These are phyloP conservation scores for Colletotrichum salicis DNA, from an alignment of 2,329 filamentous ascomycete species.

Conservation along the genomic window DNA sequence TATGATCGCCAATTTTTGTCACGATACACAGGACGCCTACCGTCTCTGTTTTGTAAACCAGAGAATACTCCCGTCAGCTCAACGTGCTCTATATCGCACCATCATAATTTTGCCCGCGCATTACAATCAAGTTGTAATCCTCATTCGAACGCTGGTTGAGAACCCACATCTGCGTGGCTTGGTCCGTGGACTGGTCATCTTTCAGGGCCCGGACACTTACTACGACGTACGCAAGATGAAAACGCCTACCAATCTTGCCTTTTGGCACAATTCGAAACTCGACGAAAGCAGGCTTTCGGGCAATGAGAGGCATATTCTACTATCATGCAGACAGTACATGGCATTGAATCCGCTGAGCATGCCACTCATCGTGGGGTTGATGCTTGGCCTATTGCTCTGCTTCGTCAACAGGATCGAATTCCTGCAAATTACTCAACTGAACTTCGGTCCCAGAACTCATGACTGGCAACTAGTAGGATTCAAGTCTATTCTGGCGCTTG, in stretches of 20 bases:
- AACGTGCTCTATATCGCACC: not conserved
- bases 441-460: too few relatives aligned
- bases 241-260: not conserved
- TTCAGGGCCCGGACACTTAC: not conserved
- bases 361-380: not conserved
- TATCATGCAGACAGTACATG: not conserved
- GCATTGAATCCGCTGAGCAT: too few relatives aligned
- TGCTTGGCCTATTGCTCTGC: not conserved
- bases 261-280: not conserved
- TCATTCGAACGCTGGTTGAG: not conserved
- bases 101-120: not conserved
- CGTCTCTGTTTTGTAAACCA: not conserved
- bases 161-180: not conserved
- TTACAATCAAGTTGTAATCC: not conserved
- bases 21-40: not conserved
- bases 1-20: not conserved
- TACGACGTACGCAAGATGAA: not conserved
- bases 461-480: too few relatives aligned
- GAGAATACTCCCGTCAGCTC: not conserved
- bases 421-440: not conserved
- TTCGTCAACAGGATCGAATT: not conserved
- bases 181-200: not conserved
- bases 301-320: not conserved
- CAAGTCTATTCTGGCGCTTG: not conserved
- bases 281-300: not conserved